Percentiles rank a stretch among this genome's conserved stretches.
phyloP scores from a whole-genome alignment of 176 grass and related monocot genomes.

The Aechmea fasciata region DNA sequence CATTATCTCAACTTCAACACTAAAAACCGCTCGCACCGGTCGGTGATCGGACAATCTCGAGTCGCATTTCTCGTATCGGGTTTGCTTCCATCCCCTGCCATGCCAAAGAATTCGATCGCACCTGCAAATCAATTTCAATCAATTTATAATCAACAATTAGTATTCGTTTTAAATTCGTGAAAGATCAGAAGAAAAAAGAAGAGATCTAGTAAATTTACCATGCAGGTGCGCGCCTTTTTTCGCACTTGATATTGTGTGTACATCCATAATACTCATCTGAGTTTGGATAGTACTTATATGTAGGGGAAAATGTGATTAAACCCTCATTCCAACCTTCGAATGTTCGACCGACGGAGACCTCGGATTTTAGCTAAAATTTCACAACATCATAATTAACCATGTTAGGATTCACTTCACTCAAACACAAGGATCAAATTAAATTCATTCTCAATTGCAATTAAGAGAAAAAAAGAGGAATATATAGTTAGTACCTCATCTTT shows the following conservation, averaged over 20 bases:
- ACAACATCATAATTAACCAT: conserved; percentile 4
- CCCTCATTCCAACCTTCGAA: conserved; percentile 85
- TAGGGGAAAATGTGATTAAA: conserved; percentile 72
- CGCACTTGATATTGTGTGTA: conserved; percentile 12
- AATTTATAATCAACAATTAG: not conserved
- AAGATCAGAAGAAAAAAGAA: not conserved
- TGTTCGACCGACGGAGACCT: conserved; percentile 34
- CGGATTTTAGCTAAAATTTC: conserved; percentile 40
- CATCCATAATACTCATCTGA: conserved; percentile 64
- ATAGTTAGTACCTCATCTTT: conserved; percentile 56
- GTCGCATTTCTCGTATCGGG: conserved; percentile 52
- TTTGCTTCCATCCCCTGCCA: conserved; percentile 66
- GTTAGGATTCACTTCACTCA: not conserved
- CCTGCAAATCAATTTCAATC: conserved; percentile 27
- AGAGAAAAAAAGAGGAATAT: too few species aligned
- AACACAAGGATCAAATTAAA: too few species aligned
- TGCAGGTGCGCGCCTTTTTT: conserved; percentile 71
- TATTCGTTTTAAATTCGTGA: not conserved
- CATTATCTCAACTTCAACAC: conserved; percentile 28
- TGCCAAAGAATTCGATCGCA: conserved; percentile 95
- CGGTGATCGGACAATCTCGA: conserved; percentile 77
- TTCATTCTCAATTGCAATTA: too few species aligned
- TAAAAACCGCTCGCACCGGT: conserved; percentile 57
- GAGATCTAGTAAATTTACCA: conserved; percentile 44
- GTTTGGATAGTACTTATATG: conserved; percentile 80